A percentile compares a stretch with the other conserved stretches of the same genome.
Evolutionary conservation across 257 asterid genomes (phyloP).

Genomic region (Forsythia suspensa): DNA sequence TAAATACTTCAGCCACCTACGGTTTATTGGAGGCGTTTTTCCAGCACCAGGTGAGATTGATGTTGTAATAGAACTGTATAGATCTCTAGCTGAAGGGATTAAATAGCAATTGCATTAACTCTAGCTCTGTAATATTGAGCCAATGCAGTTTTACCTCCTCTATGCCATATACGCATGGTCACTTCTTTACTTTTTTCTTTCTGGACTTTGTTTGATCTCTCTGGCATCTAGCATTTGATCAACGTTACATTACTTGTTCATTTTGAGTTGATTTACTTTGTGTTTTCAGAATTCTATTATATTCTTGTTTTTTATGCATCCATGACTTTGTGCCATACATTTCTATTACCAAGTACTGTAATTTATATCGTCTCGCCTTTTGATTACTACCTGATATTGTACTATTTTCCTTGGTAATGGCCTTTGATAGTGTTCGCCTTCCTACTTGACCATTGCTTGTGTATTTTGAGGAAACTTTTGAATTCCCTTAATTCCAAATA

Average conservation of each 20-base stretch:
- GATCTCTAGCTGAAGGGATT: background rate
- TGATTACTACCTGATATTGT: background rate
- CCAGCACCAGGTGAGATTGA: slow-evolving; percentile 52
- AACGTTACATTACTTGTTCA: background rate
- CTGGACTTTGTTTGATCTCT: background rate
- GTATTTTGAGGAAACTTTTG: background rate
- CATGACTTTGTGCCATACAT: background rate
- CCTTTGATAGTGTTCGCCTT: too few species aligned
- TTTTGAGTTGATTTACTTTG: background rate
- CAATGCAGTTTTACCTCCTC: background rate
- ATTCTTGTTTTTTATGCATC: background rate
- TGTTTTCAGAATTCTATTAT: background rate
- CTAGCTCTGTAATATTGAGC: background rate
- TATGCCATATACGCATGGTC: background rate
- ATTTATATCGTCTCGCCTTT: background rate
- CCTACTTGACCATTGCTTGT: background rate
- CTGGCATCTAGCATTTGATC: background rate
- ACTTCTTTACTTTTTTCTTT: background rate
- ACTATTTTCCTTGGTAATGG: background rate
- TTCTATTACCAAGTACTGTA: background rate
- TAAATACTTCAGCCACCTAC: slow-evolving; percentile 58
- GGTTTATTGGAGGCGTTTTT: slow-evolving; percentile 68
- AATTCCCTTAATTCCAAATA: background rate
- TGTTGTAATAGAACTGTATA: background rate
- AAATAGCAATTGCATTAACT: background rate